phyloP scores from a whole-genome alignment of 495 filamentous ascomycete genomes.

The Penicillium bialowiezense region DNA sequence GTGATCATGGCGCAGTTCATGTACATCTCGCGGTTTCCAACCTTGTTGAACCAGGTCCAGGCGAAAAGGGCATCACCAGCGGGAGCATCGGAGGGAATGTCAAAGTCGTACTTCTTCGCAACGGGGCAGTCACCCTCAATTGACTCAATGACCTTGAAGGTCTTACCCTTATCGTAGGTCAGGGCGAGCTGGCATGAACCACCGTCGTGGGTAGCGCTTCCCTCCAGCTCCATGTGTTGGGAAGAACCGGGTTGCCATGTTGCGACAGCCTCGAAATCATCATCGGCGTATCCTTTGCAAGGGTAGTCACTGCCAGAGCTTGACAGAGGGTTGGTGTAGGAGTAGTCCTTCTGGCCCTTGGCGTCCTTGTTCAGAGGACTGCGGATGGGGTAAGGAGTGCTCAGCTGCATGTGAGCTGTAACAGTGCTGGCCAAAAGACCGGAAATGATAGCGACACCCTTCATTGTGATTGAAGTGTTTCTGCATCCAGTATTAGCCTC shows the following conservation, averaged over 20 bases:
- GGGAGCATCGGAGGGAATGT: constrained; percentile 43
- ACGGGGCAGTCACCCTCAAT: constrained; percentile 79
- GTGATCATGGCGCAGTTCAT: constrained; percentile 86
- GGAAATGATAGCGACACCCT: constrained; percentile 28
- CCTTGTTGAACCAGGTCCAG: constrained; percentile 90
- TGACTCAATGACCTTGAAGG: constrained; percentile 78
- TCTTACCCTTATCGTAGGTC: constrained; percentile 68
- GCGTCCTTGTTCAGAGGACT: constrained; percentile 42
- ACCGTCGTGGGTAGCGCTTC: constrained; percentile 72
- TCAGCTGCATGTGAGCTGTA: constrained; percentile 47
- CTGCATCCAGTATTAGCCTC: constrained; percentile 1
- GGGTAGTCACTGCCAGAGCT: constrained; percentile 45
- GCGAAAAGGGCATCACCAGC: constrained; percentile 62
- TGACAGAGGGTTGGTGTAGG: constrained; percentile 47
- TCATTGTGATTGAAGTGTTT: constrained; percentile 34
- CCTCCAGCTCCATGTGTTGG: constrained; percentile 40
- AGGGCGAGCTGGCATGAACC: constrained; percentile 85
- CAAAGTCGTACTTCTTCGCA: constrained; percentile 47
- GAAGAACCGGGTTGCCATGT: constrained; percentile 39
- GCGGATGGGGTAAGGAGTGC: constrained; percentile 44
- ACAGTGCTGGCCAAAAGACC: constrained; percentile 37
- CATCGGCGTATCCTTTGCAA: constrained; percentile 52
- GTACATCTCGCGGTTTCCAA: constrained; percentile 91
- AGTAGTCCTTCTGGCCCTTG: constrained; percentile 45
- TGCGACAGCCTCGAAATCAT: constrained; percentile 42